These are phyloP conservation scores for Calonectria henricotiae DNA, from an alignment of 2,329 filamentous ascomycete genomes.

Conservation along the genomic window DNA sequence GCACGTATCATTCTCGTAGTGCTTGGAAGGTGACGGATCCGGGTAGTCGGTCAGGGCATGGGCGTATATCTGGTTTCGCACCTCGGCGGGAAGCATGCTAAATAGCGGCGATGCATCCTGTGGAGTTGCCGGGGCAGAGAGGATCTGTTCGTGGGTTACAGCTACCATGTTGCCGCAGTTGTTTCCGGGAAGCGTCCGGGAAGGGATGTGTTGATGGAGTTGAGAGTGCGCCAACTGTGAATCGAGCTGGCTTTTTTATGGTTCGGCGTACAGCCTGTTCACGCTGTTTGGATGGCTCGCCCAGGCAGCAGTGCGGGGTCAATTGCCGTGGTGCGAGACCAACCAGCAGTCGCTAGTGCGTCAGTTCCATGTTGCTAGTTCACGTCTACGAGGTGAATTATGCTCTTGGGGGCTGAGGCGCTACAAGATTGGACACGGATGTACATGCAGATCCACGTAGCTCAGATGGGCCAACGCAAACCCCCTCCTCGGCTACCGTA, in stretches of 20 bases:
- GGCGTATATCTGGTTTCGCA: constrained; percentile 66
- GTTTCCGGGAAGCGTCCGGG: background rate
- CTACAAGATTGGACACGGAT: background rate
- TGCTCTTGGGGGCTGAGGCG: background rate
- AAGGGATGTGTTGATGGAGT: background rate
- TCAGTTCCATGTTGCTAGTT: background rate
- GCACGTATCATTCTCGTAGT: constrained; percentile 55
- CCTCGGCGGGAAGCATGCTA: constrained; percentile 63
- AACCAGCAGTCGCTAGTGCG: background rate
- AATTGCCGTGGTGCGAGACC: too few species aligned
- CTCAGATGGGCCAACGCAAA: background rate
- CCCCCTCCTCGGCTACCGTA: too few species aligned
- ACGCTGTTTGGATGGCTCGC: background rate
- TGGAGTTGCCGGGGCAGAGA: background rate
- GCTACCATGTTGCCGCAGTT: background rate
- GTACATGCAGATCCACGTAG: background rate
- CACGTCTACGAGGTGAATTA: background rate
- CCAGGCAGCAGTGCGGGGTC: constrained; percentile 28
- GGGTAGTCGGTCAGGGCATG: constrained; percentile 60
- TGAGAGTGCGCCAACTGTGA: background rate
- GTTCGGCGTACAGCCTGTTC: background rate
- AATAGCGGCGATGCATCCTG: constrained; percentile 56
- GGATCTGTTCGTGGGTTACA: constrained; percentile 28
- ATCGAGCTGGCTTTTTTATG: background rate
- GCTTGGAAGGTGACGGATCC: constrained; percentile 50